phyloP scores from a whole-genome alignment of 768 basidiomycete genomes.

The Hydnum rufescens region DNA sequence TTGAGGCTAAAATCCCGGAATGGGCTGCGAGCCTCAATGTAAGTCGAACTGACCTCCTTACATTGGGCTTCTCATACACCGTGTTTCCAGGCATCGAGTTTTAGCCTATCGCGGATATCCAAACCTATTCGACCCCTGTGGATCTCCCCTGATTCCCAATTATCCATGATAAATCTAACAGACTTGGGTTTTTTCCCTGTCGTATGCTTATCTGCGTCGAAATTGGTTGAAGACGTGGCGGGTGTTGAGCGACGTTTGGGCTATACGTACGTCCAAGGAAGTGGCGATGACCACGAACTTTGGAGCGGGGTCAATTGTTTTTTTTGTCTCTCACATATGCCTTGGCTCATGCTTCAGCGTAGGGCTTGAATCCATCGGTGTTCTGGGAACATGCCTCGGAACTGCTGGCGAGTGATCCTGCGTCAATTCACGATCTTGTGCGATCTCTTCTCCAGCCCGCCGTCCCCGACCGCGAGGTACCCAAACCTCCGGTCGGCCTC shows the following conservation, averaged over 20 bases:
- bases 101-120: conserved; percentile 37
- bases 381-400: conserved; percentile 43
- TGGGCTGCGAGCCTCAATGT: conserved; percentile 61
- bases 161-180: background rate
- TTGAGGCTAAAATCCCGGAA: conserved; percentile 36
- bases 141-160: conserved; percentile 39
- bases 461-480: no score
- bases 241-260: conserved; percentile 47
- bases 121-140: conserved; percentile 69
- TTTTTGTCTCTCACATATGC: background rate
- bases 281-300: conserved; percentile 85
- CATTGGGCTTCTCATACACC: no score
- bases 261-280: conserved; percentile 80
- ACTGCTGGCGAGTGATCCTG: conserved; percentile 33
- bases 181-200: conserved; percentile 37
- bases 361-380: conserved; percentile 56
- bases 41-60: background rate
- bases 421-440: no score
- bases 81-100: conserved; percentile 41
- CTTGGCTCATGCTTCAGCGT: background rate
- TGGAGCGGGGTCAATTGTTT: conserved; percentile 43
- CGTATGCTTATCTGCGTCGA: conserved; percentile 74
- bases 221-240: conserved; percentile 29
- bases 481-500: no score
- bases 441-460: no score